Conservation (phyloP, 2,329 filamentous ascomycete genomes). For the Neurospora crassa region DNA sequence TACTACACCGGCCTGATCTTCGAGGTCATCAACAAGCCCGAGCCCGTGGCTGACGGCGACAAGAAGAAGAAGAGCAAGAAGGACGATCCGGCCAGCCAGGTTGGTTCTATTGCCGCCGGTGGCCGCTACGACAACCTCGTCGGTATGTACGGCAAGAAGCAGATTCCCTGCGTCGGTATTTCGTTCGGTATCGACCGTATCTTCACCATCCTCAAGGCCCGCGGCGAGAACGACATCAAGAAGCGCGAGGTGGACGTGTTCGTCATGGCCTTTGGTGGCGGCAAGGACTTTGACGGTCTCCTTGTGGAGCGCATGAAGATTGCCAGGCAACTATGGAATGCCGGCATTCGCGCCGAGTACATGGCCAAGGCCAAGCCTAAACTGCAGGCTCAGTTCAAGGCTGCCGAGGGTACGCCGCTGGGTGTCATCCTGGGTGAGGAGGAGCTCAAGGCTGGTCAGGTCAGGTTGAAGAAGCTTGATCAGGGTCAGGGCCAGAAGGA, state of each 20-base stretch:
- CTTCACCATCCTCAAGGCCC: slow-evolving; percentile 81
- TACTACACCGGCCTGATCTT: slow-evolving; percentile 90
- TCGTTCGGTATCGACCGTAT: slow-evolving; percentile 95
- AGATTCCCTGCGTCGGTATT: slow-evolving; percentile 80
- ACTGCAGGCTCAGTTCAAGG: slow-evolving; percentile 82
- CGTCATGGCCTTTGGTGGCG: slow-evolving; percentile 89
- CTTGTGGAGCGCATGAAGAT: slow-evolving; percentile 78
- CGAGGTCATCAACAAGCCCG: slow-evolving; percentile 70
- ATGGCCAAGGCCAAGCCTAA: slow-evolving; percentile 86
- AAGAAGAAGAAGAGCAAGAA: slow-evolving; percentile 14
- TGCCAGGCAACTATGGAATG: slow-evolving; percentile 69
- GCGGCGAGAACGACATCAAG: slow-evolving; percentile 49
- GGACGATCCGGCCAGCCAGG: slow-evolving; percentile 24
- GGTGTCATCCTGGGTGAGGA: slow-evolving; percentile 82
- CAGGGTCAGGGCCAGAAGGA: slow-evolving; percentile 12
- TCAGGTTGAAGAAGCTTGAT: slow-evolving; percentile 74
- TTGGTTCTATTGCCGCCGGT: slow-evolving; percentile 82
- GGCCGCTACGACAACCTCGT: slow-evolving; percentile 85
- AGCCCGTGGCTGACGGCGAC: slow-evolving; percentile 8
- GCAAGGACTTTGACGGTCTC: slow-evolving; percentile 73
- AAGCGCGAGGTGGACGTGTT: slow-evolving; percentile 78
- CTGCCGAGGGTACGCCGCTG: slow-evolving; percentile 79
- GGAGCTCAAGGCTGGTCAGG: slow-evolving; percentile 72
- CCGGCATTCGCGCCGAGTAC: slow-evolving; percentile 77
- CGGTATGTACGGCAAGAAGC: slow-evolving; percentile 82